phyloP scores from a whole-genome alignment of 83 land plant species.

The Picea mariana region DNA sequence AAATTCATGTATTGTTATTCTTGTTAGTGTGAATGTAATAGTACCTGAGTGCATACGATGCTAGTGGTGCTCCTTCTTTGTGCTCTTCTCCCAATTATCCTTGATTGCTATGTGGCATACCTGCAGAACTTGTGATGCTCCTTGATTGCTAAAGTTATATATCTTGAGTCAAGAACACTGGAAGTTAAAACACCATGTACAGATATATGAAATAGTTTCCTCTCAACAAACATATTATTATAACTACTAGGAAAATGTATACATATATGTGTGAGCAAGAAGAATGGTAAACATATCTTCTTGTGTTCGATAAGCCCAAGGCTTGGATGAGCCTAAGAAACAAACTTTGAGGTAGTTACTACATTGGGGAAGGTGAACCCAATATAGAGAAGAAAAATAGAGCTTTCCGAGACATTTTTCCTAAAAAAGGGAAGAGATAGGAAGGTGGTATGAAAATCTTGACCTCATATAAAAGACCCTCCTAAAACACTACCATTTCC shows the following conservation, averaged over 20 bases:
- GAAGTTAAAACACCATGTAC: neutral
- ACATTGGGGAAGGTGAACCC: neutral
- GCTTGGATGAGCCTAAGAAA: neutral
- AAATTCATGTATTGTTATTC: no score
- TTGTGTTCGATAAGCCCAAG: neutral
- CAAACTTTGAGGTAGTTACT: neutral
- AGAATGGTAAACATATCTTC: neutral
- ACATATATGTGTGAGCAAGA: neutral
- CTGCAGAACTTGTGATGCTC: no score
- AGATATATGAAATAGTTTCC: neutral
- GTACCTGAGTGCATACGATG: no score
- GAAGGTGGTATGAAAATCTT: neutral
- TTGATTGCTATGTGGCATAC: no score
- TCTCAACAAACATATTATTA: neutral
- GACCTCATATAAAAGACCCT: neutral
- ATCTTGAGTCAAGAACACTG: no score
- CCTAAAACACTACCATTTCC: no score
- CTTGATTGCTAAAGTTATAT: no score
- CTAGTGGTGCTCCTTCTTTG: no score
- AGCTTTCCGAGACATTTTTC: neutral
- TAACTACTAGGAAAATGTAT: neutral
- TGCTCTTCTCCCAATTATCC: no score
- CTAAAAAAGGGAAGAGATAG: neutral
- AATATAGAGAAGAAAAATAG: neutral
- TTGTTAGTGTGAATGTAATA: no score